Evolutionary conservation across 129 eudicot species (phyloP), one percentile per base, ranked within the genome.

Genomic region (Flaveria sonorensis): DNA sequence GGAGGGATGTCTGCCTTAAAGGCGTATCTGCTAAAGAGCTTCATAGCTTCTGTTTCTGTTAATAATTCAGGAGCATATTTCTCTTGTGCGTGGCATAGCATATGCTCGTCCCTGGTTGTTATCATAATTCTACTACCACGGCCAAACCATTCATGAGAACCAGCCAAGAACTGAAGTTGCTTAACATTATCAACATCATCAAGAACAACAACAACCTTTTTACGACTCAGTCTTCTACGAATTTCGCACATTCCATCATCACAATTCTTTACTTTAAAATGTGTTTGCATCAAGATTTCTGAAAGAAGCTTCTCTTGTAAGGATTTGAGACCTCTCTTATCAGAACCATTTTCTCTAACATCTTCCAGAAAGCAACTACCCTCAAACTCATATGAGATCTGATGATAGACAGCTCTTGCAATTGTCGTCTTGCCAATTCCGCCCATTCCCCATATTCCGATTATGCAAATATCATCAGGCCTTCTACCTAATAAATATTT

Each of bases 1-100:
- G 67, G 67, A 11, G 67, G 66, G 36, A 60, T 10, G 40, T 60
- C 10, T 1, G 66, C 39, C 40, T 61, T 61, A 61, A 61, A 61
- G 28, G 67, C 67, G 24, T 61, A 61, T 61, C 67, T 61, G 26
- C 67, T 61, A 61, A 61, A 61, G 67, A 60, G 67, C 32, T 60
- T 13, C 67, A 61, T 61, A 61, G 67, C 67, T 61, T 61, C 67
- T 12, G 13, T 26, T 61, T 61, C 42, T 1, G 16, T 26, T 61
- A 24, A 61, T 19, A 61, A 13, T 61, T 61, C 19, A 61, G 67
- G 67, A 13, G 42, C 42, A 61, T 61, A 61, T 13, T 61, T 61
- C 67, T 61, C 42, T 61, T 61, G 67, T 24, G 67, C 42, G 24
- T 61, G 28, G 0, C 8, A 61, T 61, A 61, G 15, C 67, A 61